Evolutionary conservation across 2,329 filamentous ascomycete genomes (phyloP).

Genomic region (Nakataea oryzae): DNA sequence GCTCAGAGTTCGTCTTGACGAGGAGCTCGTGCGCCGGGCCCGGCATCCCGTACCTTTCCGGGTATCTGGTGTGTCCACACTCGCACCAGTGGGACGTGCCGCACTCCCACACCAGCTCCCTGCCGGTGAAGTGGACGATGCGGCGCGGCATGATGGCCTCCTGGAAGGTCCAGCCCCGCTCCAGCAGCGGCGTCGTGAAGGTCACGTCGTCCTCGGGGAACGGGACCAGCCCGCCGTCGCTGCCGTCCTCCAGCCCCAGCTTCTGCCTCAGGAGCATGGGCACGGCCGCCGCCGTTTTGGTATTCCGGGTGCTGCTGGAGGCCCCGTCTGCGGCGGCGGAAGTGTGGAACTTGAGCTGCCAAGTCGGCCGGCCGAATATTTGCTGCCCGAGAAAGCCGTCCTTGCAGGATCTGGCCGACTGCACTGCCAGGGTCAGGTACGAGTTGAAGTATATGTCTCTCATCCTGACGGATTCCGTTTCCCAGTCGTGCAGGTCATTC

Average conservation of each 20-base stretch:
- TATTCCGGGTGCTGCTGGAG: background rate
- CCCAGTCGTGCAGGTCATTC: conserved; percentile 12
- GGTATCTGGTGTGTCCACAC: background rate
- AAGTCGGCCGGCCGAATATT: no score
- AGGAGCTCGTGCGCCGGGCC: background rate
- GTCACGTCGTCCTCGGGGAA: background rate
- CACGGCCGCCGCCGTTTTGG: background rate
- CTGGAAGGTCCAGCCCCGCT: conserved; percentile 6
- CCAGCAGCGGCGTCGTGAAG: background rate
- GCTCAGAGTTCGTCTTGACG: background rate
- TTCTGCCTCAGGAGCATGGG: background rate
- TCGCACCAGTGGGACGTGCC: conserved; percentile 2
- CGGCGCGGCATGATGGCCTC: conserved; percentile 4
- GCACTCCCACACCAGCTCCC: conserved; percentile 2
- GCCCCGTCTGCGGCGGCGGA: no score
- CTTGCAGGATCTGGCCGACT: conserved; percentile 3
- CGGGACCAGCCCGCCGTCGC: background rate
- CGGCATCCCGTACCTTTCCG: background rate
- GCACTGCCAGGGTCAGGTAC: conserved; percentile 12
- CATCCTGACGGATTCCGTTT: conserved; percentile 13
- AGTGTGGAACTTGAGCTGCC: background rate
- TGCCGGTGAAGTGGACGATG: conserved; percentile 1
- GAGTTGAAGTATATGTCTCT: conserved; percentile 14
- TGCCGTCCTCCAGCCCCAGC: no score
- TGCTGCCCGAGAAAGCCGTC: conserved; percentile 5